These are phyloP conservation scores for Venturia pyrina DNA, from an alignment of 2,329 filamentous ascomycete genomes.

Conservation along the genomic window DNA sequence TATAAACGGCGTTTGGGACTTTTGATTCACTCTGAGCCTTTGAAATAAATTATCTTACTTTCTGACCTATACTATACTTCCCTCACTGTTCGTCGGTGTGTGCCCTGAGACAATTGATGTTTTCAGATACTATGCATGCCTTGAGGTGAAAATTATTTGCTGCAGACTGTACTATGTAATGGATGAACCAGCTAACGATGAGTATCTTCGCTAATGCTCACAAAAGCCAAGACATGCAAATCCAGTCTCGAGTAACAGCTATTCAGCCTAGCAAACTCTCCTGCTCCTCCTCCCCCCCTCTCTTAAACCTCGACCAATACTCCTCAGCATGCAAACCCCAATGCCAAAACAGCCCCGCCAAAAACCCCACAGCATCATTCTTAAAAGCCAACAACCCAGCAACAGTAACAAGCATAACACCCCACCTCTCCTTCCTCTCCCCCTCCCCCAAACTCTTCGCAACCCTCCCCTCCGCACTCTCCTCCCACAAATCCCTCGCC, in stretches of 20 bases:
- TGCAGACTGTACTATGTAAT: not conserved
- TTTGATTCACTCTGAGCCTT: conserved; percentile 8
- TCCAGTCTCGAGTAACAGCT: not conserved
- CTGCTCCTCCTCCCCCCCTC: not conserved
- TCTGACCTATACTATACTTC: not conserved
- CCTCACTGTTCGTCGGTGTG: not conserved
- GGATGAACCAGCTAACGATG: not conserved
- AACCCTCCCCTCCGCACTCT: conserved; percentile 15
- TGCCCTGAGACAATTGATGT: too few relatives aligned
- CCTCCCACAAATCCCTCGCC: conserved; percentile 47
- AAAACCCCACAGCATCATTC: conserved; percentile 82
- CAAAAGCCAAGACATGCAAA: not conserved
- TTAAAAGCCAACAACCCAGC: conserved; percentile 74
- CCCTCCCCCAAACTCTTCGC: conserved; percentile 40
- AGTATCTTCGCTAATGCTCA: not conserved
- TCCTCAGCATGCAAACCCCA: conserved; percentile 43
- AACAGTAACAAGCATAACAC: conserved; percentile 81
- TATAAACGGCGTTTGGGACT: conserved; percentile 2
- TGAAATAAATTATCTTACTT: not conserved
- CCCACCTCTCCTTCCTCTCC: conserved; percentile 69
- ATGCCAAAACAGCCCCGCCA: conserved; percentile 72
- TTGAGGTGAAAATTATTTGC: too few relatives aligned
- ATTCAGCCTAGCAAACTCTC: not conserved
- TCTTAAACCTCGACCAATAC: not conserved
- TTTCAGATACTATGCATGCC: too few relatives aligned